Evolutionary conservation across 352 stramenopile species (phyloP).

Genomic region (Pythium oligandrum): DNA sequence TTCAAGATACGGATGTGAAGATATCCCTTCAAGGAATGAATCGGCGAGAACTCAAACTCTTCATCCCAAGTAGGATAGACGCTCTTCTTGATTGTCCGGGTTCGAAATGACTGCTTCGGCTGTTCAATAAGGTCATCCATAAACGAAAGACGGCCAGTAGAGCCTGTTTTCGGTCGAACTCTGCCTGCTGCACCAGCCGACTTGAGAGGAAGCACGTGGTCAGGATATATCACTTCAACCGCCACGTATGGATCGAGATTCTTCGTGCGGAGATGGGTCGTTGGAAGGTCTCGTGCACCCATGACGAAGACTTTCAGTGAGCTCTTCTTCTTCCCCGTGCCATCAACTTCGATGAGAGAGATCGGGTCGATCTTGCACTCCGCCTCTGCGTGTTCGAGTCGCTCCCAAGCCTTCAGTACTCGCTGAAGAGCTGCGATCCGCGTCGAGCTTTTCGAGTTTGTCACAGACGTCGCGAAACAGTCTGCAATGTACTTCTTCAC

Average conservation of each 20-base stretch:
- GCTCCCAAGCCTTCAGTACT: constrained; percentile 55
- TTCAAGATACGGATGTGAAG: constrained; percentile 66
- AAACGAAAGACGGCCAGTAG: neutral
- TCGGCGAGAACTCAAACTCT: constrained; percentile 57
- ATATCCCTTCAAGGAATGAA: constrained; percentile 62
- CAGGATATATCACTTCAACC: constrained; percentile 59
- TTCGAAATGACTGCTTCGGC: constrained; percentile 33
- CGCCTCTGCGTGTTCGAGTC: constrained; percentile 33
- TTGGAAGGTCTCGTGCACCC: constrained; percentile 50
- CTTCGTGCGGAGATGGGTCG: constrained; percentile 57
- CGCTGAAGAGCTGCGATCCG: constrained; percentile 30
- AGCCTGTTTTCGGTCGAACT: no score
- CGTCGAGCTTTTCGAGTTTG: constrained; percentile 8
- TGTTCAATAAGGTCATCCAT: constrained; percentile 4
- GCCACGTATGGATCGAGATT: constrained; percentile 68
- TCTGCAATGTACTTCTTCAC: constrained; percentile 20
- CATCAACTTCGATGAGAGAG: constrained; percentile 62
- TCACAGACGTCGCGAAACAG: constrained; percentile 11
- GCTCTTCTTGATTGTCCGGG: constrained; percentile 63
- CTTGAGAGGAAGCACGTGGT: constrained; percentile 20
- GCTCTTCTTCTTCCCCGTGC: constrained; percentile 40
- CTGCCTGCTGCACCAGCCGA: neutral
- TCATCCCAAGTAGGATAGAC: constrained; percentile 80
- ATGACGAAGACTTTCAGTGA: constrained; percentile 50
- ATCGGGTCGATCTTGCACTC: constrained; percentile 44